Base-by-base conservation (phyloP, 106 monocot species). In the Iris macrosiphon region DNA sequence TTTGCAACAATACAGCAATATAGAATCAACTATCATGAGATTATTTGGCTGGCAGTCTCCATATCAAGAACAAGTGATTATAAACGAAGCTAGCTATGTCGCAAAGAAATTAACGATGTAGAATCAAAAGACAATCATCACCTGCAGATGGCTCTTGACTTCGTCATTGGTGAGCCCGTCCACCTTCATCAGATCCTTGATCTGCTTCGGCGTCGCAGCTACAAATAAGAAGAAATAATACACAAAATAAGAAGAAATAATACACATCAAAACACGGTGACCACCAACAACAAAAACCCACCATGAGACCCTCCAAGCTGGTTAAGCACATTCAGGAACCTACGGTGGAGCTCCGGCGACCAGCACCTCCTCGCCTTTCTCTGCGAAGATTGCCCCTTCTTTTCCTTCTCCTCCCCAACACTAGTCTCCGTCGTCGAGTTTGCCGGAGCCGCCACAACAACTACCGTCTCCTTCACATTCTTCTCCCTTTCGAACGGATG, bases 71-170 rank as follows among this genome's bases (percentile, higher is more conserved):
- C n/a, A n/a, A n/a, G n/a, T n/a, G n/a, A n/a, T n/a, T n/a, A n/a
- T n/a, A n/a, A n/a, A n/a, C n/a, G n/a, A n/a, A n/a, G n/a, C n/a
- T n/a, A n/a, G n/a, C n/a, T n/a, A n/a, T n/a, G n/a, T n/a, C n/a
- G n/a, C n/a, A n/a, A n/a, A n/a, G n/a, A n/a, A n/a, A n/a, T n/a
- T n/a, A n/a, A n/a, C n/a, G n/a, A n/a, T n/a, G n/a, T n/a, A n/a
- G n/a, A n/a, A n/a, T n/a, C n/a, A n/a, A n/a, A n/a, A n/a, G n/a
- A n/a, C n/a, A n/a, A 28, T 12, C 3, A 39, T 30, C 1, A 87
- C 87, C 87, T 87, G 87, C 29, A 87, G 59, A 69, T 87, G 87
- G 37, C 87, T 87, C 72, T 87, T 87, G 34, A 87, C 82, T 50
- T 87, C 87, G 47, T 87, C 87, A 48, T 87, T 87, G 45, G 82